Evolutionary conservation across 2,329 filamentous ascomycete genomes (phyloP).

Genomic region (Leptographium wingfieldii): DNA sequence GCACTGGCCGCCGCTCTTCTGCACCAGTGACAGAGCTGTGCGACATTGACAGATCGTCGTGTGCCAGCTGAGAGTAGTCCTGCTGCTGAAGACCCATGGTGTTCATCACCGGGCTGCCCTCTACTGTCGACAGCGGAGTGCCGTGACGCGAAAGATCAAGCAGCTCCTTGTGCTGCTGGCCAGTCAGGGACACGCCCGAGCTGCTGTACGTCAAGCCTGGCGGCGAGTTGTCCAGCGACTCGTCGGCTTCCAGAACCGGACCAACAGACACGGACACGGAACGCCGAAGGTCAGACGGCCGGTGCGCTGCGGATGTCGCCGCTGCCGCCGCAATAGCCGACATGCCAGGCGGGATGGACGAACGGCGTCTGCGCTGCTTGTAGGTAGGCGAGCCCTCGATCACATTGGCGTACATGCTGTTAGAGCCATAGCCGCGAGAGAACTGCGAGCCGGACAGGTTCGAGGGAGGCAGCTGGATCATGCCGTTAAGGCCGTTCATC

Average conservation of each 20-base stretch:
- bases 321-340: conserved; percentile 51
- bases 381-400: conserved; percentile 98
- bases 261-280: conserved; percentile 83
- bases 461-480: conserved; percentile 82
- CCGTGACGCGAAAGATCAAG: conserved; percentile 77
- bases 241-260: conserved; percentile 67
- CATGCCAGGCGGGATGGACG: conserved; percentile 76
- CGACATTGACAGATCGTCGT: conserved; percentile 43
- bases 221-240: conserved; percentile 66
- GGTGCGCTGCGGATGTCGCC: conserved; percentile 37
- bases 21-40: conserved; percentile 37
- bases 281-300: conserved; percentile 79
- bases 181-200: conserved; percentile 48
- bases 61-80: conserved; percentile 51
- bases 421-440: conserved; percentile 55
- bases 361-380: conserved; percentile 89
- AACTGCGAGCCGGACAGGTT: conserved; percentile 74
- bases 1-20: conserved; percentile 53
- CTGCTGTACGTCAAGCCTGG: conserved; percentile 63
- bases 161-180: conserved; percentile 64
- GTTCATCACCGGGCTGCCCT: conserved; percentile 68
- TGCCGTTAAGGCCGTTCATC: conserved; percentile 66
- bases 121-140: conserved; percentile 75
- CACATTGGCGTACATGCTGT: conserved; percentile 75
- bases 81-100: conserved; percentile 51